Base-by-base conservation (phyloP, 1,284 basidiomycete species). In the Fistulinella staudtii region DNA sequence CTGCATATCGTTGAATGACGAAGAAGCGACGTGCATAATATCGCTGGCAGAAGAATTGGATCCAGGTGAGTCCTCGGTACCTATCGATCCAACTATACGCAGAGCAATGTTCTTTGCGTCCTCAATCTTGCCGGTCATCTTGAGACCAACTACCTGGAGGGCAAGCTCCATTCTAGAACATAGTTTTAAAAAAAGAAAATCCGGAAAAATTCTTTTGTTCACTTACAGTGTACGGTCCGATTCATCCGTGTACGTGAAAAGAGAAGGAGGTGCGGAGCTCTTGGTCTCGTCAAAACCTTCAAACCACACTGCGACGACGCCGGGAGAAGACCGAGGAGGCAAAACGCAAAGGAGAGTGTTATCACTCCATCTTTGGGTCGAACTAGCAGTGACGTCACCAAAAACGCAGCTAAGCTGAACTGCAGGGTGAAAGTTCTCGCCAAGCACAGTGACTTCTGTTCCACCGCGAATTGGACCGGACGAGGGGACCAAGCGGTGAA, bases 111-210 rank as follows among this genome's bases (percentile, higher is more conserved):
- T 89, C 64, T 89, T 85, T 4, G 93, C 90, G 46, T 93, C 89
- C 56, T 95, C 90, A 42, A 95, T 85, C 60, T 92, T 89, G 29
- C 93, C 93, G 0, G 92, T 96, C 90, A 96, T 94, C 72, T 95
- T 93, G 51, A 96, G 70, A 2, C 93, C 93, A 21, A 97, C 92
- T 8, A 96, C 92, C 61, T 95, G 92, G 7, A 97, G 72, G 38
- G 93, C 93, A 44, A 96, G 77, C 64, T 96, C 93, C 92, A 96
- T 94, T 50, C 88, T 91, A 55, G 18, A 47, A 43, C 46, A 37
- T 39, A 67, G 43, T 43, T 53, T 47, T 46, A 49, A 36, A 49
- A 48, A 34, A n/a, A 40, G 33, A n/a, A n/a, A n/a, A n/a, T 51
- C 14, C 31, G 11, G 38, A 28, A 36, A 46, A 18, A 43, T 41